Conservation (phyloP, 257 asterid species). For the Cruciata laevipes region DNA sequence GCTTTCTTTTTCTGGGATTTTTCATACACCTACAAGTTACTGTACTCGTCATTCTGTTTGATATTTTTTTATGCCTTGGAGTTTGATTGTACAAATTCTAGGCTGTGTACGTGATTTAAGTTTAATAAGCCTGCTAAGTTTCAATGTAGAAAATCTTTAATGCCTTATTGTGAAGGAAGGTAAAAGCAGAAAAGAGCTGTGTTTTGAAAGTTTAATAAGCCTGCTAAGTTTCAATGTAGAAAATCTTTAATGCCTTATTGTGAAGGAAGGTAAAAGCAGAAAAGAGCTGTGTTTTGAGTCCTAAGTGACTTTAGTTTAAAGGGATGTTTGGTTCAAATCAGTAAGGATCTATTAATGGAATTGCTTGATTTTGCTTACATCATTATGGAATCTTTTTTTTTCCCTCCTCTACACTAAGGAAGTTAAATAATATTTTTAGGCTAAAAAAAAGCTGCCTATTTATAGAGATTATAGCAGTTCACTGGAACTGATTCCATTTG, state of each 20-base stretch:
- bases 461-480: background rate
- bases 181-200: background rate
- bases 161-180: background rate
- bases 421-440: background rate
- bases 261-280: background rate
- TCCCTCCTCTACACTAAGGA: background rate
- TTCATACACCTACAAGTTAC: too few species aligned
- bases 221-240: background rate
- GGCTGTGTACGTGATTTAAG: background rate
- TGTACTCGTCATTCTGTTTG: too few species aligned
- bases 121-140: background rate
- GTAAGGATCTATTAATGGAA: background rate
- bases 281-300: background rate
- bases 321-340: background rate
- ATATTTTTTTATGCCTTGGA: background rate
- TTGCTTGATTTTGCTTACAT: background rate
- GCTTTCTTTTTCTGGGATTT: background rate
- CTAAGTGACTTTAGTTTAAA: background rate
- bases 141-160: background rate
- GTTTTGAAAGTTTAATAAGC: background rate
- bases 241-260: background rate
- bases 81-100: background rate
- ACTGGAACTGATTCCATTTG: background rate
- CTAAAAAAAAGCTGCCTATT: background rate
- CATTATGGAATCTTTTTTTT: background rate